Evolutionary conservation across 2,329 filamentous ascomycete species (phyloP).

Genomic region (Xylogone sp.): DNA sequence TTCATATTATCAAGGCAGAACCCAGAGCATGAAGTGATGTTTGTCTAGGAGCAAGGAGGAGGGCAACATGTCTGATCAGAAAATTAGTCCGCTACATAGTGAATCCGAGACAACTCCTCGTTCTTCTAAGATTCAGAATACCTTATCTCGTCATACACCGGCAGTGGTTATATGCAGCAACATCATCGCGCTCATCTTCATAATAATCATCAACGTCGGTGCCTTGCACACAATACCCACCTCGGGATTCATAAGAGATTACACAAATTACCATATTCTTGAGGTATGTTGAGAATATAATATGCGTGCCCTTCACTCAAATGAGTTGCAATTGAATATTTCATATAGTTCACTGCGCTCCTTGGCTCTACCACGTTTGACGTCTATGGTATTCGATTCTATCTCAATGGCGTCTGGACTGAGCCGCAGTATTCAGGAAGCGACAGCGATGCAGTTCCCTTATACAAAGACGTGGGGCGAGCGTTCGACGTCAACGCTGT

Average conservation of each 20-base stretch:
- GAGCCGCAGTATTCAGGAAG: not conserved
- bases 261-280: not conserved
- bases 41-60: too few species aligned
- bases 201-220: not conserved
- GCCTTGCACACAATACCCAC: not conserved
- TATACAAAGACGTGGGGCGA: not conserved
- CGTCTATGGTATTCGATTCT: not conserved
- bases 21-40: too few species aligned
- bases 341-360: not conserved
- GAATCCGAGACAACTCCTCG: not conserved
- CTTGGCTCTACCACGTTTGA: not conserved
- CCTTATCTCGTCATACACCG: not conserved
- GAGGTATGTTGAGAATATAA: not conserved
- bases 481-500: slow-evolving; percentile 20
- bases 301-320: not conserved
- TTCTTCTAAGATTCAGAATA: not conserved
- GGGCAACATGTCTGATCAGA: not conserved
- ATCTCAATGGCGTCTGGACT: not conserved
- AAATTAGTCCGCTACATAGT: not conserved
- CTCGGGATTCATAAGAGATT: not conserved
- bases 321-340: not conserved
- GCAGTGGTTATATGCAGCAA: not conserved
- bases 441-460: not conserved
- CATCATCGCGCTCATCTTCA: not conserved
- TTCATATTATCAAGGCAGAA: too few species aligned